phyloP scores from a whole-genome alignment of 139 green algal species.

The Micractinium conductrix region DNA sequence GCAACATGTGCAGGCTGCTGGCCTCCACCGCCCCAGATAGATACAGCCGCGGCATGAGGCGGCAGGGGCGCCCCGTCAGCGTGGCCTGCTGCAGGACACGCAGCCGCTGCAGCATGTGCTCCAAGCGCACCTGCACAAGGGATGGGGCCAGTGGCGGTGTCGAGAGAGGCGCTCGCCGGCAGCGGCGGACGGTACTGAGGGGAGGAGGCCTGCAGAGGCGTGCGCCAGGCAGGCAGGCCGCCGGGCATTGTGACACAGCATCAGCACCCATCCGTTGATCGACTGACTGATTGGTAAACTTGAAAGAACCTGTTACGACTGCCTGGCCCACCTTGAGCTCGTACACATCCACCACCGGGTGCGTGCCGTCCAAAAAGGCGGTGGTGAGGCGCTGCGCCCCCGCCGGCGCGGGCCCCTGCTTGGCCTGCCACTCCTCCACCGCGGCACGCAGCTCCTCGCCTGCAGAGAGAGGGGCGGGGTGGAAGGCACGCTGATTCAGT shows the following conservation, averaged over 20 bases:
- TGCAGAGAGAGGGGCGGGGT: constrained; percentile 15
- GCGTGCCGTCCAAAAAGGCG: constrained; percentile 83
- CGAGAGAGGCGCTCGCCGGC: too few relatives aligned
- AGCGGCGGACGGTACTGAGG: too few relatives aligned
- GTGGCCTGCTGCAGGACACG: constrained; percentile 69
- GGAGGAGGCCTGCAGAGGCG: too few relatives aligned
- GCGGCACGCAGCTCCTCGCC: constrained; percentile 64
- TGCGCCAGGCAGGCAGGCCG: too few relatives aligned
- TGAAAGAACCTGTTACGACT: too few relatives aligned
- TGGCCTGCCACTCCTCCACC: constrained; percentile 80
- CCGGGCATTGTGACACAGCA: too few relatives aligned
- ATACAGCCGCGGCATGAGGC: constrained; percentile 72
- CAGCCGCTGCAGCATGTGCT: constrained; percentile 87
- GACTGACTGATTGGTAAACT: too few relatives aligned
- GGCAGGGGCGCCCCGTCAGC: constrained; percentile 55
- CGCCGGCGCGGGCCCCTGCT: constrained; percentile 24
- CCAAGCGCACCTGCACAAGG: constrained; percentile 68
- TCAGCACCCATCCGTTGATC: too few relatives aligned
- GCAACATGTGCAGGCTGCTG: constrained; percentile 74
- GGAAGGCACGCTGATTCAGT: too few relatives aligned
- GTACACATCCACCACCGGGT: constrained; percentile 87
- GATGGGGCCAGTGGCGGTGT: too few relatives aligned
- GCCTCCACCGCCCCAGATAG: constrained; percentile 81
- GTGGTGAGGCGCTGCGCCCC: constrained; percentile 66
- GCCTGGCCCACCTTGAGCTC: constrained; percentile 82